Evolutionary conservation across 1,284 basidiomycete genomes (phyloP).

Genomic region (Xerocomus nothofagi): DNA sequence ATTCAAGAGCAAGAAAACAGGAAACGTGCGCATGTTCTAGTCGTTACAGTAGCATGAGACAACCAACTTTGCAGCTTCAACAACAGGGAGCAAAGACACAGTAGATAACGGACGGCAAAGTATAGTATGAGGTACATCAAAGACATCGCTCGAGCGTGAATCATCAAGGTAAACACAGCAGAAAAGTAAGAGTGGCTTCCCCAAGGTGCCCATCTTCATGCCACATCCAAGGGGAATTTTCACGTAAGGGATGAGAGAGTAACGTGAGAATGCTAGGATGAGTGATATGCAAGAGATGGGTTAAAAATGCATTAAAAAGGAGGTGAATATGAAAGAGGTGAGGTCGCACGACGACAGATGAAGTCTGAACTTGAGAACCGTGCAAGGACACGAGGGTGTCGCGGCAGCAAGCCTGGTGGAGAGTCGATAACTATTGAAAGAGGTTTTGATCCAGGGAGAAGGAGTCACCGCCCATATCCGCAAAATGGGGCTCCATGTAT

Average conservation of each 20-base stretch:
- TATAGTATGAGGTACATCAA: slow-evolving; percentile 29
- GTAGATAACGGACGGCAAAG: slow-evolving; percentile 26
- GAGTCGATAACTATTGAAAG: slow-evolving; percentile 39
- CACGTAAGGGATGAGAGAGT: slow-evolving; percentile 17
- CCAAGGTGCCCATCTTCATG: slow-evolving; percentile 14
- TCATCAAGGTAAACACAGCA: slow-evolving; percentile 29
- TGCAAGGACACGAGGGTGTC: slow-evolving; percentile 7
- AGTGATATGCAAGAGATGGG: slow-evolving; percentile 36
- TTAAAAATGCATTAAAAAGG: slow-evolving; percentile 31
- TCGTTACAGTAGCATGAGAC: slow-evolving; percentile 52
- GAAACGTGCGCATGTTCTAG: slow-evolving; percentile 58
- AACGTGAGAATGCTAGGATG: slow-evolving; percentile 29
- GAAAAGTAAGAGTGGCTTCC: slow-evolving; percentile 12
- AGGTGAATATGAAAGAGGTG: slow-evolving; percentile 15
- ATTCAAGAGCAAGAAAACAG: slow-evolving; percentile 34
- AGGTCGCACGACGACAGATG: slow-evolving; percentile 6
- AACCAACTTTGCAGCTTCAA: slow-evolving; percentile 25
- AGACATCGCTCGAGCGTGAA: slow-evolving; percentile 28
- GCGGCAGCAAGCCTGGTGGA: background rate
- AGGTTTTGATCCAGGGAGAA: slow-evolving; percentile 44
- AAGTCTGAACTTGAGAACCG: background rate
- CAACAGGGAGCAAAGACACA: slow-evolving; percentile 24
- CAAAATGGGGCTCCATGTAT: slow-evolving; percentile 38
- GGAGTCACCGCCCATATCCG: slow-evolving; percentile 51
- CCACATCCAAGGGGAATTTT: slow-evolving; percentile 19